phyloP scores from a whole-genome alignment of 768 basidiomycete species.

The Amyloporia xantha region DNA sequence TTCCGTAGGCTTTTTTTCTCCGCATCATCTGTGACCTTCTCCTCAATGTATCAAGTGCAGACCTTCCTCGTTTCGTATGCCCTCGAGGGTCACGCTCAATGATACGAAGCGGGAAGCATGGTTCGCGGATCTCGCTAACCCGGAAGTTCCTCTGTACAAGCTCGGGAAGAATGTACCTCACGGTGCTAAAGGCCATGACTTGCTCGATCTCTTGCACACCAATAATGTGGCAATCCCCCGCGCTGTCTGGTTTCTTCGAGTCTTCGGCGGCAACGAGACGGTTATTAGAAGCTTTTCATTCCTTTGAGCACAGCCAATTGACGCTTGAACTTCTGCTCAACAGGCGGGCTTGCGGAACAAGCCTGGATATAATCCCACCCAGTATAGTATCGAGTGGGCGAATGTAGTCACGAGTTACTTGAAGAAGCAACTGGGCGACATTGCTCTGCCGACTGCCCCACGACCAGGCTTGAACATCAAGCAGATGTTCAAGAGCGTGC shows the following conservation, averaged over 20 bases:
- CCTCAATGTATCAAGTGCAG: too few relatives aligned
- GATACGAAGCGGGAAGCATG: conserved; percentile 75
- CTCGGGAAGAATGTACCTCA: conserved; percentile 83
- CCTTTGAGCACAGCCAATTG: neutral
- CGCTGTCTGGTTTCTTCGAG: conserved; percentile 84
- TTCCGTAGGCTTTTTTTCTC: conserved; percentile 60
- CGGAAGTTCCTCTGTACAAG: conserved; percentile 73
- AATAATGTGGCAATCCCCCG: conserved; percentile 74
- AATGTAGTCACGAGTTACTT: conserved; percentile 73
- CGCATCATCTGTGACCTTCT: neutral
- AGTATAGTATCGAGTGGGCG: conserved; percentile 84
- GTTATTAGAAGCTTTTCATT: too few relatives aligned
- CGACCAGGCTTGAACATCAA: conserved; percentile 75
- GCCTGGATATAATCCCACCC: conserved; percentile 72
- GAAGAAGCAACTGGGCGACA: conserved; percentile 77
- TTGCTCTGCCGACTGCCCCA: conserved; percentile 73
- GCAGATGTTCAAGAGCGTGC: conserved; percentile 75
- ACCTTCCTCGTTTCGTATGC: conserved; percentile 66
- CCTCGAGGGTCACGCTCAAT: conserved; percentile 75
- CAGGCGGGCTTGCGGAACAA: conserved; percentile 74
- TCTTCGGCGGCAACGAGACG: conserved; percentile 83
- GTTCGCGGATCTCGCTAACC: conserved; percentile 79
- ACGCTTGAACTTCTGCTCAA: too few relatives aligned
- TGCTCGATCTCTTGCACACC: conserved; percentile 70
- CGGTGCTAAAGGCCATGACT: conserved; percentile 78